These are phyloP conservation scores for Nepenthes alata DNA, from an alignment of 179 eudicot species.

Conservation along the genomic window DNA sequence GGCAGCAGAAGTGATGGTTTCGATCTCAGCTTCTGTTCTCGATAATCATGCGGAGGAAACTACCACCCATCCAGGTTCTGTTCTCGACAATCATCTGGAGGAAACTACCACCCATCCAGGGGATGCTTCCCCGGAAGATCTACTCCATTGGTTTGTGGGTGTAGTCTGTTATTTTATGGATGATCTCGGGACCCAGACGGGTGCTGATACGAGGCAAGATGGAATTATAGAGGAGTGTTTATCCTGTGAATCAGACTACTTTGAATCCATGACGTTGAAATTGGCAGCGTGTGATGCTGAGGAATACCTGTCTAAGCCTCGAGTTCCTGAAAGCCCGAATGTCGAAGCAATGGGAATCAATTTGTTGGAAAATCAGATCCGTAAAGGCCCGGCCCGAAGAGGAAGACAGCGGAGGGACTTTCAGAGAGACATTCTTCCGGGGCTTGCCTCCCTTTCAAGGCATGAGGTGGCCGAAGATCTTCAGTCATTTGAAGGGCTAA, in stretches of 20 bases:
- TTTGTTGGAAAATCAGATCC: conserved; percentile 20
- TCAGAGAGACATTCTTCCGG: conserved; percentile 84
- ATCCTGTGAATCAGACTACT: conserved; percentile 38
- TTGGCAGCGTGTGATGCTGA: conserved; percentile 45
- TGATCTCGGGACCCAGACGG: conserved; percentile 8
- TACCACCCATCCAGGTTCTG: conserved; percentile 12
- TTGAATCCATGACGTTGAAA: conserved; percentile 55
- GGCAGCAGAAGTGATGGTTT: conserved; percentile 63
- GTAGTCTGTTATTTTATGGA: conserved; percentile 30
- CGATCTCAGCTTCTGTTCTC: conserved; percentile 34
- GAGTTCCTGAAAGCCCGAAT: conserved; percentile 30
- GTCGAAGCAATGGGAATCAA: conserved; percentile 26
- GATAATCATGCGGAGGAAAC: conserved; percentile 13
- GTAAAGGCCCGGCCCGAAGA: conserved; percentile 55
- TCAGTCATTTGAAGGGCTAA: conserved; percentile 71
- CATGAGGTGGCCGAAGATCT: conserved; percentile 87
- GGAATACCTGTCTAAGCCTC: conserved; percentile 63
- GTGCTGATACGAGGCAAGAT: conserved; percentile 18
- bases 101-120: conserved; percentile 7
- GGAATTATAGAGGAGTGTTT: conserved; percentile 18
- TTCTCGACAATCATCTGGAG: conserved; percentile 5
- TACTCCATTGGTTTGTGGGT: conserved; percentile 53
- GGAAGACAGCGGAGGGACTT: conserved; percentile 76
- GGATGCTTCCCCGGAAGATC: conserved; percentile 30
- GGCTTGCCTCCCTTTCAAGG: conserved; percentile 63